Conservation (phyloP, 352 stramenopile genomes). For the Pythium diclinum region DNA sequence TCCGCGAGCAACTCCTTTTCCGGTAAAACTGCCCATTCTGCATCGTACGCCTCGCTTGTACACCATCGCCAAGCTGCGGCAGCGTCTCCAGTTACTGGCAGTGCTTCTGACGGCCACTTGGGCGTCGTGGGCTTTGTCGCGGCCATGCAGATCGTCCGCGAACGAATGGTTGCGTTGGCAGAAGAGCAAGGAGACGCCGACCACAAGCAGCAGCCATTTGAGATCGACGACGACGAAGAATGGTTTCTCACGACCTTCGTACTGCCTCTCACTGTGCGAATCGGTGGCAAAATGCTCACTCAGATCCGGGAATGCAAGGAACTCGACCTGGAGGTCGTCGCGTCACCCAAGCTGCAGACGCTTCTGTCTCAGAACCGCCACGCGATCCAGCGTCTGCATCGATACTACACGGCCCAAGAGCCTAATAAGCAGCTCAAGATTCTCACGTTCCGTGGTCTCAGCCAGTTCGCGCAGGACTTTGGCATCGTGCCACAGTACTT, state of each 20-base stretch:
- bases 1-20: slow-evolving; percentile 9
- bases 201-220: slow-evolving; percentile 19
- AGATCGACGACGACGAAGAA: slow-evolving; percentile 63
- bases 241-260: slow-evolving; percentile 61
- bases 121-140: slow-evolving; percentile 43
- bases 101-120: slow-evolving; percentile 28
- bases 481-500: slow-evolving; percentile 27
- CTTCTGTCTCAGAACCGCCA: slow-evolving; percentile 37
- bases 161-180: slow-evolving; percentile 44
- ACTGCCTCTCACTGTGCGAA: slow-evolving; percentile 44
- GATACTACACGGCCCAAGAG: slow-evolving; percentile 47
- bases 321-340: slow-evolving; percentile 38
- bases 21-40: slow-evolving; percentile 10
- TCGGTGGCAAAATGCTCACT: slow-evolving; percentile 43
- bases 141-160: slow-evolving; percentile 56
- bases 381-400: slow-evolving; percentile 46
- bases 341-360: slow-evolving; percentile 19
- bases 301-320: slow-evolving; percentile 57
- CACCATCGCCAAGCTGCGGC: slow-evolving; percentile 29
- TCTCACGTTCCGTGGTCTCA: slow-evolving; percentile 51
- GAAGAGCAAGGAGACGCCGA: slow-evolving; percentile 35
- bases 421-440: slow-evolving; percentile 40
- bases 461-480: slow-evolving; percentile 50
- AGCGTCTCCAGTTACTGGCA: not conserved
- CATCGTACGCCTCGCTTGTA: slow-evolving; percentile 25